These are phyloP conservation scores for Fusarium avenaceum DNA, from an alignment of 2,329 filamentous ascomycete genomes.

Conservation along the genomic window DNA sequence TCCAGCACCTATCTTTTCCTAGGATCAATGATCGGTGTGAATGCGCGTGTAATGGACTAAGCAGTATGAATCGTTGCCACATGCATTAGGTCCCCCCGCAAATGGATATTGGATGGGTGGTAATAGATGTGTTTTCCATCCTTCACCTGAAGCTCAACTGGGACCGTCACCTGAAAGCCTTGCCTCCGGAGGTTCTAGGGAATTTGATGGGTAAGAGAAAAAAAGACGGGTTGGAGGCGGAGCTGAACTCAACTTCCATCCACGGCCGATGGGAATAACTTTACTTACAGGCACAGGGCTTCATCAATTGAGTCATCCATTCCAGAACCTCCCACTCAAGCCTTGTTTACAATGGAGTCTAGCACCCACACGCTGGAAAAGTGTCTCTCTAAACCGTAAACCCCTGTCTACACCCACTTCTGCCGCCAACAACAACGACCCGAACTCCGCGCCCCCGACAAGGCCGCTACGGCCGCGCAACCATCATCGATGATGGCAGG, in stretches of 20 bases:
- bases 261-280: constrained; percentile 9
- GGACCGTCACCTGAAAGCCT: constrained; percentile 11
- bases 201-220: constrained; percentile 27
- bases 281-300: constrained; percentile 26
- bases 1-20: constrained; percentile 20
- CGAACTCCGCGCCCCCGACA: constrained; percentile 44
- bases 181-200: constrained; percentile 34
- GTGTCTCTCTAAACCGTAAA: constrained; percentile 17
- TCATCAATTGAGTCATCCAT: constrained; percentile 43
- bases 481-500: constrained; percentile 31
- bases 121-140: constrained; percentile 7
- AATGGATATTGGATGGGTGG: neutral
- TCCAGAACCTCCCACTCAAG: constrained; percentile 42
- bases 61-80: constrained; percentile 33
- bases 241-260: constrained; percentile 2
- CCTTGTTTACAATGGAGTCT: constrained; percentile 29
- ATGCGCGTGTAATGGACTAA: constrained; percentile 38
- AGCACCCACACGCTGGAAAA: constrained; percentile 38
- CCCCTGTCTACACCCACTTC: constrained; percentile 45
- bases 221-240: constrained; percentile 27
- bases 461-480: constrained; percentile 32
- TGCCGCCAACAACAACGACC: constrained; percentile 32
- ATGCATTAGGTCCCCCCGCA: constrained; percentile 30
- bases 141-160: constrained; percentile 18
- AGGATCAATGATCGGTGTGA: constrained; percentile 38